phyloP scores from a whole-genome alignment of 495 filamentous ascomycete genomes.

The Wilcoxina mikolae region DNA sequence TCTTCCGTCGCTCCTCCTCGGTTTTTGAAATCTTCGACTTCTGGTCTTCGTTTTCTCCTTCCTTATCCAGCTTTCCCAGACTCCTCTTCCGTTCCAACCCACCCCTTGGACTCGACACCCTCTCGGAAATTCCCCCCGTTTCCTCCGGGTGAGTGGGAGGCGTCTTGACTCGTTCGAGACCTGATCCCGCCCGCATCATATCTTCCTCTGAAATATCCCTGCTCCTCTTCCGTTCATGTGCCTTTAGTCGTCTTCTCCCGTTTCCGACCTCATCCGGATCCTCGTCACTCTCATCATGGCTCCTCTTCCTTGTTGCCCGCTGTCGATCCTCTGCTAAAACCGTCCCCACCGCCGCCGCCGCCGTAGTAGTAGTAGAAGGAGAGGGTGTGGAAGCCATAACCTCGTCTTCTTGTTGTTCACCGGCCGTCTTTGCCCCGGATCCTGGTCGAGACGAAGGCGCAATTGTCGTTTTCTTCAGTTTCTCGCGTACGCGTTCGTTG shows the following conservation, averaged over 20 bases:
- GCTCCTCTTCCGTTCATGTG: slow-evolving; percentile 27
- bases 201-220: slow-evolving; percentile 28
- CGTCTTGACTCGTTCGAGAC: slow-evolving; percentile 24
- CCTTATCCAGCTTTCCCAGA: slow-evolving; percentile 19
- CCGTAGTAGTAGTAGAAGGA: too few species aligned
- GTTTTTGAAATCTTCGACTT: slow-evolving; percentile 26
- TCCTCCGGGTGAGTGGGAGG: slow-evolving; percentile 27
- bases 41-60: slow-evolving; percentile 20
- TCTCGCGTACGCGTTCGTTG: slow-evolving; percentile 27
- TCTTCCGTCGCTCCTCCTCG: slow-evolving; percentile 19
- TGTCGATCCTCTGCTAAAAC: slow-evolving; percentile 13
- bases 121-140: slow-evolving; percentile 18
- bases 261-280: slow-evolving; percentile 15
- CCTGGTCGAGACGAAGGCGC: slow-evolving; percentile 20
- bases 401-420: slow-evolving; percentile 3
- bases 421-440: not conserved
- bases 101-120: slow-evolving; percentile 19
- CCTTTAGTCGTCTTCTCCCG: slow-evolving; percentile 12
- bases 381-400: not conserved
- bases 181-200: slow-evolving; percentile 21
- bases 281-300: slow-evolving; percentile 24
- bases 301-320: slow-evolving; percentile 23
- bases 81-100: slow-evolving; percentile 21
- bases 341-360: too few species aligned
- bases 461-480: slow-evolving; percentile 28